A percentile compares a stretch with the other conserved stretches of the same genome.
These are phyloP conservation scores for Diaporthe sp. DNA, from an alignment of 2,329 filamentous ascomycete genomes.

Conservation along the genomic window DNA sequence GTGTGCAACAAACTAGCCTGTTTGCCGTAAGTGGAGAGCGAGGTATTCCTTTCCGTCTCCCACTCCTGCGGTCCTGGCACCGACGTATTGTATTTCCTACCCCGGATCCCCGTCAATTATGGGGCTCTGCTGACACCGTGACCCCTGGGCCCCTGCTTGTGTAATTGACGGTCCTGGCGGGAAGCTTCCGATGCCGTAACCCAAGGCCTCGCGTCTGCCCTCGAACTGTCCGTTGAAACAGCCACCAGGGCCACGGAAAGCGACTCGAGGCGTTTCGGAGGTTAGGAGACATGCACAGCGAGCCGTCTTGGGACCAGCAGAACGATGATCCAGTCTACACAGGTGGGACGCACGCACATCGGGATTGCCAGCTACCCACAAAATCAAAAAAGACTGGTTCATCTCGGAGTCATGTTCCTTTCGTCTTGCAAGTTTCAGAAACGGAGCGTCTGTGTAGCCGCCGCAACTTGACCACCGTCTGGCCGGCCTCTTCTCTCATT, in stretches of 20 bases:
- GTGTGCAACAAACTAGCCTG: not conserved
- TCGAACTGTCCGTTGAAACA: not conserved
- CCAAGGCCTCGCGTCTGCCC: not conserved
- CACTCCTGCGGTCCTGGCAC: constrained; percentile 7
- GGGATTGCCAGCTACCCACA: not conserved
- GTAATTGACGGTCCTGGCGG: constrained; percentile 25
- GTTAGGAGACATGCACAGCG: not conserved
- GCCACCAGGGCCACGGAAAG: not conserved
- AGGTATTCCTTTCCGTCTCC: constrained; percentile 2
- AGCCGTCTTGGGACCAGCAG: not conserved
- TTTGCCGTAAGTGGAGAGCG: constrained; percentile 31
- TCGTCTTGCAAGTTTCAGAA: not conserved
- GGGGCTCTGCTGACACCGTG: constrained; percentile 35
- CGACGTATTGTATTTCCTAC: constrained; percentile 3
- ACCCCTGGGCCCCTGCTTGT: constrained; percentile 27
- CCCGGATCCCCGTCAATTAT: constrained; percentile 34
- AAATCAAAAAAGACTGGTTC: not conserved
- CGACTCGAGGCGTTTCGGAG: not conserved
- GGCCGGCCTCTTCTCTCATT: too few relatives aligned
- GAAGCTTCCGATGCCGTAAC: constrained; percentile 16
- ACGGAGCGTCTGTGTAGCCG: not conserved
- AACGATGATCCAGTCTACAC: not conserved
- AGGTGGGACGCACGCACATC: not conserved
- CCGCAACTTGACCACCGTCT: not conserved
- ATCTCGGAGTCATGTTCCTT: not conserved